phyloP scores from a whole-genome alignment of 352 stramenopile genomes.

The Phytophthora ramorum region DNA sequence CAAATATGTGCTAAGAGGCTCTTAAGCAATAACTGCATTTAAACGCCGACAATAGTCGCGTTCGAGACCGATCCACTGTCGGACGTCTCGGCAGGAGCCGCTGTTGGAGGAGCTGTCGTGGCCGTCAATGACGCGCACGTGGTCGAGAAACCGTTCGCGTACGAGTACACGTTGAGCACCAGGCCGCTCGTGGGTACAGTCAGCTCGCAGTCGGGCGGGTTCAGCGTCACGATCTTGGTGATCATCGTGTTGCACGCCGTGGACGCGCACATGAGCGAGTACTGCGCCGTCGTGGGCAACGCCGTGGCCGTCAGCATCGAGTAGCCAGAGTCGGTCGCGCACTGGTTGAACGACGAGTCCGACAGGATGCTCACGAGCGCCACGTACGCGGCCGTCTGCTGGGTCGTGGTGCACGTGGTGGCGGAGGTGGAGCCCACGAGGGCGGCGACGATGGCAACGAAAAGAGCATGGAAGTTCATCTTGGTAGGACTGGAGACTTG shows the following conservation, averaged over 20 bases:
- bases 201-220: slow-evolving; percentile 38
- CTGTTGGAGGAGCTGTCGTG: slow-evolving; percentile 3
- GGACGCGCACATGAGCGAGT: slow-evolving; percentile 32
- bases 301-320: slow-evolving; percentile 32
- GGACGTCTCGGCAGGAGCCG: background rate
- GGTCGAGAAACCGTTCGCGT: slow-evolving; percentile 32
- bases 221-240: slow-evolving; percentile 29
- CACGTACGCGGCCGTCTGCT: slow-evolving; percentile 31
- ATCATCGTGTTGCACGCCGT: slow-evolving; percentile 35
- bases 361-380: slow-evolving; percentile 28
- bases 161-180: slow-evolving; percentile 37
- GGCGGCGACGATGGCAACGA: slow-evolving; percentile 26
- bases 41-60: slow-evolving; percentile 1
- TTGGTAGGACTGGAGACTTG: slow-evolving; percentile 3
- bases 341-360: slow-evolving; percentile 28
- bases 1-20: background rate
- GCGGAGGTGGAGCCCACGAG: slow-evolving; percentile 18
- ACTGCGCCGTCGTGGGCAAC: slow-evolving; percentile 29
- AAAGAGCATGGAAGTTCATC: slow-evolving; percentile 34
- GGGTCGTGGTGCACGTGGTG: slow-evolving; percentile 23
- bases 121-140: slow-evolving; percentile 19
- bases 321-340: slow-evolving; percentile 32
- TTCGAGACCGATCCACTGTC: background rate
- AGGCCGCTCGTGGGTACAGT: slow-evolving; percentile 38
- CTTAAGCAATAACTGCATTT: background rate